These are phyloP conservation scores for Pseudocercospora vitis DNA, from an alignment of 2,329 filamentous ascomycete genomes.

Conservation along the genomic window DNA sequence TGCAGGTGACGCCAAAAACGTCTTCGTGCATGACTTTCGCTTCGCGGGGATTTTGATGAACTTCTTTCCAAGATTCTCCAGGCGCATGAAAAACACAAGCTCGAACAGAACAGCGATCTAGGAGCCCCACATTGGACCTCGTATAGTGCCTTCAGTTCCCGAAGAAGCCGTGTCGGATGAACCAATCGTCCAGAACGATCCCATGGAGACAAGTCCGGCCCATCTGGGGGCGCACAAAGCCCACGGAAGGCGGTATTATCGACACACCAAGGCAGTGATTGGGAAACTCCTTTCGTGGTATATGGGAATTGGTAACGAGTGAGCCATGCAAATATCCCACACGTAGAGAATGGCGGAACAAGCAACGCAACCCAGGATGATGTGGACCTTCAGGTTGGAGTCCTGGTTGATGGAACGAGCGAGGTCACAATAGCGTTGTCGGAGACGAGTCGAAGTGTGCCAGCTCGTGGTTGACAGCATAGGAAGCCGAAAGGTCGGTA, in stretches of 20 bases:
- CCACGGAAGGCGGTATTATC: constrained; percentile 46
- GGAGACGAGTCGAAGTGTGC: constrained; percentile 55
- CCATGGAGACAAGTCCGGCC: constrained; percentile 52
- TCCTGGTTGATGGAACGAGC: constrained; percentile 61
- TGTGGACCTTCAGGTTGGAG: constrained; percentile 56
- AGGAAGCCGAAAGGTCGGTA: constrained; percentile 62
- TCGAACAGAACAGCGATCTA: constrained; percentile 57
- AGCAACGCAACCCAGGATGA: constrained; percentile 53
- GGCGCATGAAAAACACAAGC: constrained; percentile 52
- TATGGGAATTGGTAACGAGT: constrained; percentile 53
- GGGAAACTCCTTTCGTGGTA: constrained; percentile 48
- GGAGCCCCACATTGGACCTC: constrained; percentile 59
- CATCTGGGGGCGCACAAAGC: constrained; percentile 54
- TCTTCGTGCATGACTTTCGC: constrained; percentile 54
- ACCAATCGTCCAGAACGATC: constrained; percentile 53
- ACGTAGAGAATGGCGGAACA: constrained; percentile 55
- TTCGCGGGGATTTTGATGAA: constrained; percentile 53
- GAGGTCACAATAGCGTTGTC: constrained; percentile 53
- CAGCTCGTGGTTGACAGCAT: constrained; percentile 60
- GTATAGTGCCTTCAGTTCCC: constrained; percentile 58
- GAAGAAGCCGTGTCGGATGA: constrained; percentile 53
- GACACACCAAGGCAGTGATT: constrained; percentile 48
- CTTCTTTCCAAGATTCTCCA: constrained; percentile 48
- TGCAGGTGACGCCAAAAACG: constrained; percentile 52
- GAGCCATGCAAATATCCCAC: constrained; percentile 57